Conservation (phyloP, 2,329 filamentous ascomycete species). For the Raffaelea albimanens region DNA sequence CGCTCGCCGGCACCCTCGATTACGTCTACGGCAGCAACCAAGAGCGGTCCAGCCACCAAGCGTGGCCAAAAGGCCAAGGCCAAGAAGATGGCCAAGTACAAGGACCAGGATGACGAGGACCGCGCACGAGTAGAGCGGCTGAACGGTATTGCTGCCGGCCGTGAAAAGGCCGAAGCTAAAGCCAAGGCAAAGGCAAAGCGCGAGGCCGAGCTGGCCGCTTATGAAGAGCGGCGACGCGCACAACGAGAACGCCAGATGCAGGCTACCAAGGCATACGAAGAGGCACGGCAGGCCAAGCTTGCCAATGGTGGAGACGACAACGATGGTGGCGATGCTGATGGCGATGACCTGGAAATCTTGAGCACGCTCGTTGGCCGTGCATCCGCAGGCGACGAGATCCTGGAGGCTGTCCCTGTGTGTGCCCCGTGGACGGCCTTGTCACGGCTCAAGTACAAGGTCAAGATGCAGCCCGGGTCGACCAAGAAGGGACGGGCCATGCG, state of each 20-base stretch:
- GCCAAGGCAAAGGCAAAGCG: slow-evolving; percentile 55
- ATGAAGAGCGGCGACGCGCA: slow-evolving; percentile 64
- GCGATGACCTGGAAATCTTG: slow-evolving; percentile 33
- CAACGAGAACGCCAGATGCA: slow-evolving; percentile 73
- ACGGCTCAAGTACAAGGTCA: slow-evolving; percentile 85
- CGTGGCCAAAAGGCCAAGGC: slow-evolving; percentile 74
- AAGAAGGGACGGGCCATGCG: slow-evolving; percentile 95
- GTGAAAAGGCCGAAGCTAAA: slow-evolving; percentile 60
- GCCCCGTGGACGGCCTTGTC: slow-evolving; percentile 55
- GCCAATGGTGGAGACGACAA: slow-evolving; percentile 49
- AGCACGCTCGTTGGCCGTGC: slow-evolving; percentile 72
- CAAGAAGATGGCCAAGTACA: slow-evolving; percentile 91
- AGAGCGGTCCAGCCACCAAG: slow-evolving; percentile 26
- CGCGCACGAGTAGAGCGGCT: slow-evolving; percentile 72
- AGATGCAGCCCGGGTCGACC: slow-evolving; percentile 77
- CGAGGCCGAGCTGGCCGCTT: slow-evolving; percentile 63
- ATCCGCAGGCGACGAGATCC: slow-evolving; percentile 70
- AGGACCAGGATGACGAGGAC: slow-evolving; percentile 89
- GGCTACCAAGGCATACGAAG: slow-evolving; percentile 68
- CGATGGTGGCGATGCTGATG: slow-evolving; percentile 47
- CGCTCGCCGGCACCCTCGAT: slow-evolving; percentile 10
- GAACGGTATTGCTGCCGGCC: slow-evolving; percentile 66
- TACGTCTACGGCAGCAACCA: slow-evolving; percentile 30
- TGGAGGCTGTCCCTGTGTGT: slow-evolving; percentile 56
- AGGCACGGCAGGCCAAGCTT: slow-evolving; percentile 50